Evolutionary conservation across 2,329 filamentous ascomycete genomes (phyloP), one percentile per base, ranked within the genome.

Genomic region (Pyricularia sp.): DNA sequence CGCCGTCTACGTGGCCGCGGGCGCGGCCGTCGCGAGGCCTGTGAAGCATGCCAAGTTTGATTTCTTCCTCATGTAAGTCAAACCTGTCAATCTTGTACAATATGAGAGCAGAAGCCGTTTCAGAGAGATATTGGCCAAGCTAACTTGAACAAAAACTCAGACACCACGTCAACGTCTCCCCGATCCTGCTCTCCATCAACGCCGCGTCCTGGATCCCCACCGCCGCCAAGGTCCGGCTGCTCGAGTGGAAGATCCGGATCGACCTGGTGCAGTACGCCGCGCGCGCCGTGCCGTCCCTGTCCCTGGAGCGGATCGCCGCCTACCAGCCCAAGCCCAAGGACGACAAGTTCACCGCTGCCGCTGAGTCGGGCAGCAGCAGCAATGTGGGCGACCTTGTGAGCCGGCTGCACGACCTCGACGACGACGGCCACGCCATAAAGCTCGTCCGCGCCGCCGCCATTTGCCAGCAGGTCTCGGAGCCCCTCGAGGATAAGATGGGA

Each of bases 361-460:
- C 58, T 26, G n/a, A 23, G 23, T 26, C 58, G 10, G 58, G n/a
- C 3, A 17, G 10, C n/a, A 23, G 3, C 58, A 26, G 58, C 11
- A 26, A 26, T 12, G 23, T 26, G 23, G 10, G 23, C 58, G 25
- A 12, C n/a, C 58, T 61, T 23, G 25, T 26, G 58, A 26, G 14
- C 10, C 78, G 83, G 11, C 76, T 88, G 23, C 81, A 83, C 70
- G 70, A 71, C 11, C 75, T 85, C 42, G 75, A 83, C 0, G 94
- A 97, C 72, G 93, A 97, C 77, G 93, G 94, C 0, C 94, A 98
- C 78, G 83, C 88, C 11, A 83, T 89, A 68, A 97, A 97, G 78
- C 79, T 96, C 5, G 82, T 90, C 9, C 82, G 93, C 36, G 89
- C 92, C 1, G 77, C 95, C 23, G 85, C 85, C 4, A 79, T 93